Evolutionary conservation across 768 basidiomycete species (phyloP).

Genomic region (Strobilomyces dryophilus): DNA sequence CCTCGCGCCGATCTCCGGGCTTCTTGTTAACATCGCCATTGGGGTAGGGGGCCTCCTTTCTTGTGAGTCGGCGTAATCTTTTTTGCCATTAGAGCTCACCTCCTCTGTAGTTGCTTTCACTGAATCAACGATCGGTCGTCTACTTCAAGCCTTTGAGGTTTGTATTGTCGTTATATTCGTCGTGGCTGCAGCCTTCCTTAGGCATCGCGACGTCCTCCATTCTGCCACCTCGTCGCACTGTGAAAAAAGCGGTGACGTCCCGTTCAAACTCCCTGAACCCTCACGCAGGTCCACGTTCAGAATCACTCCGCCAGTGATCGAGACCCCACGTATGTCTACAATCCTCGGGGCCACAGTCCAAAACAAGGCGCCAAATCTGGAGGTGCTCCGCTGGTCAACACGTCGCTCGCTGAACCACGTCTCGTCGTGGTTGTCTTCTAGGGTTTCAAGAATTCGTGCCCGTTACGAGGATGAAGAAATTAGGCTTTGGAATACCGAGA

Average conservation of each 20-base stretch:
- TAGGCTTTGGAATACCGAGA: conserved; percentile 34
- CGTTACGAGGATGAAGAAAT: conserved; percentile 25
- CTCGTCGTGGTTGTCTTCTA: conserved; percentile 39
- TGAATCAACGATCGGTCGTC: conserved; percentile 65
- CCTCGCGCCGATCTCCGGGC: conserved; percentile 45
- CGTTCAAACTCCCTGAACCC: conserved; percentile 23
- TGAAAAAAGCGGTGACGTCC: not conserved
- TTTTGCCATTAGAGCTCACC: conserved; percentile 9
- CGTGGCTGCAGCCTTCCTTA: conserved; percentile 44
- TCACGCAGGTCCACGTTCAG: conserved; percentile 24
- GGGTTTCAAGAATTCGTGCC: conserved; percentile 24
- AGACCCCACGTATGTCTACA: conserved; percentile 27
- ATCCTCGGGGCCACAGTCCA: conserved; percentile 2
- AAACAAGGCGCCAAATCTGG: conserved; percentile 9
- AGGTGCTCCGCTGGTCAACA: conserved; percentile 12
- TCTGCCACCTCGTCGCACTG: not conserved
- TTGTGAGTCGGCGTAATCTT: conserved; percentile 43
- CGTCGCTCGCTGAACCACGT: conserved; percentile 26
- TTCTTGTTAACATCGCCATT: conserved; percentile 49
- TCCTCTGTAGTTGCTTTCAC: conserved; percentile 54
- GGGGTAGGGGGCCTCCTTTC: conserved; percentile 51
- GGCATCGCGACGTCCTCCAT: conserved; percentile 10
- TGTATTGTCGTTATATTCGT: conserved; percentile 59
- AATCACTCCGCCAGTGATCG: conserved; percentile 17
- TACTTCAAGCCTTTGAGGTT: conserved; percentile 57